These are phyloP conservation scores for Tympanopsis confertula DNA, from an alignment of 2,329 filamentous ascomycete species.

Conservation along the genomic window DNA sequence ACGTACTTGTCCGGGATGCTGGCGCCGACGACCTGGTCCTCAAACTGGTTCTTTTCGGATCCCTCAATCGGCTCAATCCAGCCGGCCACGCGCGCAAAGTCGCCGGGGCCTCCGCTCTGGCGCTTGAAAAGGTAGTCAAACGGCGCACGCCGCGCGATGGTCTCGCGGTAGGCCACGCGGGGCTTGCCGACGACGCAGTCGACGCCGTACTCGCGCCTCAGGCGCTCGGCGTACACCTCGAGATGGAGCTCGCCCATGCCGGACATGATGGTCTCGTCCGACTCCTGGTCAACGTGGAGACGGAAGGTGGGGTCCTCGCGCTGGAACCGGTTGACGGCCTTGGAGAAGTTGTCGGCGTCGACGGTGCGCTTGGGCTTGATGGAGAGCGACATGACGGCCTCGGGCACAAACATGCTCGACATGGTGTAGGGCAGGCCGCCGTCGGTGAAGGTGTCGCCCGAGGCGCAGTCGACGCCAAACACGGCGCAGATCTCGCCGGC, in stretches of 20 bases:
- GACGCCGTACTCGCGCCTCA: conserved; percentile 91
- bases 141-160: conserved; percentile 64
- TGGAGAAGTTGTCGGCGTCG: conserved; percentile 88
- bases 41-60: conserved; percentile 59
- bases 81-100: conserved; percentile 85
- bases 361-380: conserved; percentile 92
- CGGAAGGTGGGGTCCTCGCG: conserved; percentile 96
- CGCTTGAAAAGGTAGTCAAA: conserved; percentile 94
- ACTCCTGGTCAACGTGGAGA: conserved; percentile 82
- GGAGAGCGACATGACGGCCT: conserved; percentile 93
- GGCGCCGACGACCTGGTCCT: conserved; percentile 78
- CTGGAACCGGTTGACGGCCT: conserved; percentile 98
- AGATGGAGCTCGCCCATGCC: conserved; percentile 97
- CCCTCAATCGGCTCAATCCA: conserved; percentile 69
- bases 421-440: conserved; percentile 85
- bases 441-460: conserved; percentile 95
- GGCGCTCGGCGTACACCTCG: conserved; percentile 93
- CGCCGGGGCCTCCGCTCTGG: conserved; percentile 88
- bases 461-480: conserved; percentile 94
- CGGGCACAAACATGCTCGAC: conserved; percentile 95
- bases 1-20: conserved; percentile 93
- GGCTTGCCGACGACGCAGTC: conserved; percentile 93
- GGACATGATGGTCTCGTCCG: conserved; percentile 92
- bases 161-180: conserved; percentile 94
- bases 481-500: conserved; percentile 97